These are phyloP conservation scores for Cnidoscolus chayamansa DNA, from an alignment of 441 rosid species.

Conservation along the genomic window DNA sequence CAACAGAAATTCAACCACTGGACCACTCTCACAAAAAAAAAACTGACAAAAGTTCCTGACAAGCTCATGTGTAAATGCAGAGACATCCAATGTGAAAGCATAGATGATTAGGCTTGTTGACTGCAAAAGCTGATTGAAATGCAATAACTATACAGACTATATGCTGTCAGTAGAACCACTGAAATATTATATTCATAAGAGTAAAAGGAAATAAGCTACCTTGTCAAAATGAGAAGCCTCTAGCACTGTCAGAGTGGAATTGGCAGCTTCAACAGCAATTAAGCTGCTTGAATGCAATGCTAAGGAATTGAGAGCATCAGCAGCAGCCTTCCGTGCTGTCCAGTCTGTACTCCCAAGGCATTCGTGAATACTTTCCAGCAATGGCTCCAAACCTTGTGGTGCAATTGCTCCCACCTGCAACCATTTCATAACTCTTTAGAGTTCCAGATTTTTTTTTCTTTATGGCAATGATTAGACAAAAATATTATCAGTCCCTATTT, in stretches of 20 bases:
- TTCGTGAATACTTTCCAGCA: slow-evolving; percentile 79
- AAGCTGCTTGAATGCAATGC: slow-evolving; percentile 78
- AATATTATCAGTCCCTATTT: background rate
- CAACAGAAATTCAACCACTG: background rate
- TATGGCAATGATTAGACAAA: slow-evolving; percentile 9
- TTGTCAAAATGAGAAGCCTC: slow-evolving; percentile 92
- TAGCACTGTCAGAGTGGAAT: slow-evolving; percentile 58
- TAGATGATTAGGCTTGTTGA: background rate
- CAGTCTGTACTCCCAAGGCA: slow-evolving; percentile 94
- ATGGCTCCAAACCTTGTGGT: slow-evolving; percentile 71
- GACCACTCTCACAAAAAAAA: background rate
- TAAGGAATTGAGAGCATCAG: slow-evolving; percentile 71
- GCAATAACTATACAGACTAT: background rate
- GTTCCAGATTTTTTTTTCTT: background rate
- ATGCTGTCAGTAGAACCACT: background rate
- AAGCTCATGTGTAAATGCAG: background rate
- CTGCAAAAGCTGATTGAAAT: background rate
- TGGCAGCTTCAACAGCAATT: slow-evolving; percentile 55
- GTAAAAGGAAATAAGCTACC: slow-evolving; percentile 35
- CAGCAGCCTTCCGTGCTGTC: slow-evolving; percentile 93
- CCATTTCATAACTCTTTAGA: slow-evolving; percentile 16
- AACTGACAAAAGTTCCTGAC: background rate
- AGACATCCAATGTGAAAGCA: background rate
- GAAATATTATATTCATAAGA: background rate
- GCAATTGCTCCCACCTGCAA: slow-evolving; percentile 89